Evolutionary conservation across 2,329 filamentous ascomycete species (phyloP).

Genomic region (Rutstroemia sp.): DNA sequence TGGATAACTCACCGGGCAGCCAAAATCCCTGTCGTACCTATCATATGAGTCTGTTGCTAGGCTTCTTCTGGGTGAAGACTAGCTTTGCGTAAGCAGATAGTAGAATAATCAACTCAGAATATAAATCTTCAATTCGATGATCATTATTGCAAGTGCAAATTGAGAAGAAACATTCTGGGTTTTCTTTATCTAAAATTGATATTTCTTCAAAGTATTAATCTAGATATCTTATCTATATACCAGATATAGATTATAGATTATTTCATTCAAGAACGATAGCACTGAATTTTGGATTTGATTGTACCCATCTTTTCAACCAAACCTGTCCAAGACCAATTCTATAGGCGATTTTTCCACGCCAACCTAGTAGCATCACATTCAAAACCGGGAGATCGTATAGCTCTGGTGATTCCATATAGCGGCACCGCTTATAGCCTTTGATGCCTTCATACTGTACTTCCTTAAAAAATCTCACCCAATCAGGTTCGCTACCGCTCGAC

Average conservation of each 20-base stretch:
- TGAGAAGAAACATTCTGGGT: too few relatives aligned
- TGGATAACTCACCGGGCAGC: too few relatives aligned
- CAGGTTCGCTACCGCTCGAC: neutral
- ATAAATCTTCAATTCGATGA: too few relatives aligned
- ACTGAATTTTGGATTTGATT: neutral
- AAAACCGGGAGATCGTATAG: neutral
- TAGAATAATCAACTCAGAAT: too few relatives aligned
- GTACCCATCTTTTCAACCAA: neutral
- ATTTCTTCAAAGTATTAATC: too few relatives aligned
- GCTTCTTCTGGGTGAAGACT: too few relatives aligned
- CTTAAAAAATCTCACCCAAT: neutral
- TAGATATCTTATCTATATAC: neutral
- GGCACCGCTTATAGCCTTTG: neutral
- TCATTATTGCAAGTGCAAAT: too few relatives aligned
- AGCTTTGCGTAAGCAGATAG: too few relatives aligned
- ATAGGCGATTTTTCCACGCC: neutral
- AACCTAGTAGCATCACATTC: neutral
- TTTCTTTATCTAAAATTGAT: too few relatives aligned
- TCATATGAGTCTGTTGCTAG: too few relatives aligned
- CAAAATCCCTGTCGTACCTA: too few relatives aligned
- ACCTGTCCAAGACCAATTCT: neutral
- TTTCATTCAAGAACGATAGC: neutral
- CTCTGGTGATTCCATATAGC: neutral
- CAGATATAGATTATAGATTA: neutral
- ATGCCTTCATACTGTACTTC: neutral